Evolutionary conservation across 495 filamentous ascomycete species (phyloP).

Genomic region (Acidiella bohemica): DNA sequence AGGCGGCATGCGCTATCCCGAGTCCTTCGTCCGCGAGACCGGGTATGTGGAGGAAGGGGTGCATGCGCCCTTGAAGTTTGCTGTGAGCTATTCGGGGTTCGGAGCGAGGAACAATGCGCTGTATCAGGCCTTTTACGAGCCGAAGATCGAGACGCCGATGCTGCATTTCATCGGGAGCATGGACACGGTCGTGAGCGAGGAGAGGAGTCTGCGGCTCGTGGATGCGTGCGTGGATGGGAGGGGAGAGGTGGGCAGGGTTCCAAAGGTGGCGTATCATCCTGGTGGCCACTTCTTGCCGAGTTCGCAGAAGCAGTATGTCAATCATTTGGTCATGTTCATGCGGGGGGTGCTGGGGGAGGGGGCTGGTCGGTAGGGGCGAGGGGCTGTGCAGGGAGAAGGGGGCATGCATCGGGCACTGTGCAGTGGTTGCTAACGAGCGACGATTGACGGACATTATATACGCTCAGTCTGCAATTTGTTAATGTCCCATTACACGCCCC

Average conservation of each 20-base stretch:
- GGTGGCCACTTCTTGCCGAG: conserved; percentile 85
- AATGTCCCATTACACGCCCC: too few species aligned
- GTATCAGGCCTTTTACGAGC: conserved; percentile 62
- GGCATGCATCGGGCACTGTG: too few species aligned
- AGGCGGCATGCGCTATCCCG: conserved; percentile 36
- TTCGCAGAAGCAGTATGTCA: conserved; percentile 60
- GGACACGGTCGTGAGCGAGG: conserved; percentile 81
- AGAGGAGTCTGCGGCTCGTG: conserved; percentile 48
- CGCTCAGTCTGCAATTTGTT: too few species aligned
- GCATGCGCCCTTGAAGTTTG: conserved; percentile 60
- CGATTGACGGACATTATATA: too few species aligned
- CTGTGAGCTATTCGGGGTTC: conserved; percentile 69
- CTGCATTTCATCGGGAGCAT: conserved; percentile 72
- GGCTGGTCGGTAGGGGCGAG: too few species aligned
- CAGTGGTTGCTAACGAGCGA: too few species aligned
- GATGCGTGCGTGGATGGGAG: conserved; percentile 44
- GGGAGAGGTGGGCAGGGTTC: conserved; percentile 34
- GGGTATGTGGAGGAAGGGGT: conserved; percentile 25
- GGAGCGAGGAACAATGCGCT: conserved; percentile 40
- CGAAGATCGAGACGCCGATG: conserved; percentile 59
- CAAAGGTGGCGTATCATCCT: conserved; percentile 63
- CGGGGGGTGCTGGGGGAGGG: conserved; percentile 40
- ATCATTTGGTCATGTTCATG: conserved; percentile 62
- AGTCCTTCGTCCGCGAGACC: conserved; percentile 35
- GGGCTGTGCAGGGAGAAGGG: too few species aligned